These are phyloP conservation scores for Rhinocladiella similis DNA, from an alignment of 2,329 filamentous ascomycete genomes.

Conservation along the genomic window DNA sequence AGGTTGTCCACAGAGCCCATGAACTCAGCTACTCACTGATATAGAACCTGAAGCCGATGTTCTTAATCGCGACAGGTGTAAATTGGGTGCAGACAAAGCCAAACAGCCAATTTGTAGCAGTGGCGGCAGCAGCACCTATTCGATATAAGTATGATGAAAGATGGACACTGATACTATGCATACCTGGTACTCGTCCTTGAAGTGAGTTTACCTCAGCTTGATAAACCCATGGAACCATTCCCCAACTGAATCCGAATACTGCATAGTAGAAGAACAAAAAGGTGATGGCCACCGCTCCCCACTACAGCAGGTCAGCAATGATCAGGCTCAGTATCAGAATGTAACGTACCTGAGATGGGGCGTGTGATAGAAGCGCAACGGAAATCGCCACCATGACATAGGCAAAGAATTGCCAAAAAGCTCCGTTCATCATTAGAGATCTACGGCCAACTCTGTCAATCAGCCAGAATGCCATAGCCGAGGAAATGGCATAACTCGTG, in stretches of 20 bases:
- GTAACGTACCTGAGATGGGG: not conserved
- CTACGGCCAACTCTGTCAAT: not conserved
- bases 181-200: not conserved
- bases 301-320: not conserved
- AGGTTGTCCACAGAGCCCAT: not conserved
- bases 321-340: not conserved
- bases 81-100: not conserved
- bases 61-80: not conserved
- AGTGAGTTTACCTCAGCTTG: not conserved
- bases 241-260: not conserved
- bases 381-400: not conserved
- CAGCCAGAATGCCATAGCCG: not conserved
- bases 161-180: not conserved
- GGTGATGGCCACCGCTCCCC: not conserved
- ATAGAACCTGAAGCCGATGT: not conserved
- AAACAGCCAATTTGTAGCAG: not conserved
- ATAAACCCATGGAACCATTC: not conserved
- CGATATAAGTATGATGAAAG: not conserved
- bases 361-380: not conserved
- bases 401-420: not conserved
- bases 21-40: not conserved
- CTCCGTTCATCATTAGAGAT: not conserved
- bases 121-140: not conserved
- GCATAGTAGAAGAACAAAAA: not conserved
- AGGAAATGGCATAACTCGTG: not conserved